phyloP scores from a whole-genome alignment of 2,329 filamentous ascomycete species.

The Phyllosticta paracitricarpa region DNA sequence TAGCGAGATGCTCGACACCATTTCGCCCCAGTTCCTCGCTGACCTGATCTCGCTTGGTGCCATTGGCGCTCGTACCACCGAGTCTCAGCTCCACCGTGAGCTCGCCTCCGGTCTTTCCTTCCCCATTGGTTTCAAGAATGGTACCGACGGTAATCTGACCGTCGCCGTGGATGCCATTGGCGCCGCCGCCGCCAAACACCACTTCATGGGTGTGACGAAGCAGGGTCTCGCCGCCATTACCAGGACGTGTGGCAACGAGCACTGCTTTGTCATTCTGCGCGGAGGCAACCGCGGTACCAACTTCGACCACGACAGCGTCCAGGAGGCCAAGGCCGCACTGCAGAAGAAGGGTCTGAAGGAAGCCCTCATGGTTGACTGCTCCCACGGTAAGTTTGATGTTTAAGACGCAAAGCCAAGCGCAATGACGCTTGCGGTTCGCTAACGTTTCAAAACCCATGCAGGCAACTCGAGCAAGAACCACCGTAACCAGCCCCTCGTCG shows the following conservation, averaged over 20 bases:
- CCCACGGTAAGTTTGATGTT: slow-evolving; percentile 62
- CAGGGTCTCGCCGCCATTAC: slow-evolving; percentile 93
- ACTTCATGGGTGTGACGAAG: slow-evolving; percentile 98
- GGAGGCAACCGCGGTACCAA: slow-evolving; percentile 90
- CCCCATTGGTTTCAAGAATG: slow-evolving; percentile 99
- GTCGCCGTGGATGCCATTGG: slow-evolving; percentile 96
- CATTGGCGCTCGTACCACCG: slow-evolving; percentile 90
- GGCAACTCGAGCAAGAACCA: slow-evolving; percentile 97
- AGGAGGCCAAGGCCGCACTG: slow-evolving; percentile 66
- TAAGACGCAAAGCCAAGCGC: not conserved
- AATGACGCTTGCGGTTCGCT: not conserved
- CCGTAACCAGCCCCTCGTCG: slow-evolving; percentile 92
- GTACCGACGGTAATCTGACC: slow-evolving; percentile 81
- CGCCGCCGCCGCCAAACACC: slow-evolving; percentile 67
- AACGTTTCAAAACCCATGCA: slow-evolving; percentile 23
- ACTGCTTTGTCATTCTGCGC: slow-evolving; percentile 93
- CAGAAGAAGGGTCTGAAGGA: slow-evolving; percentile 73
- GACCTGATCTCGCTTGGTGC: slow-evolving; percentile 93
- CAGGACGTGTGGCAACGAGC: slow-evolving; percentile 84
- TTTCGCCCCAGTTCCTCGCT: slow-evolving; percentile 93
- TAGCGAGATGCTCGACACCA: slow-evolving; percentile 97
- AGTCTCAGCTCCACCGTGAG: slow-evolving; percentile 93
- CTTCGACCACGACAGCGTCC: slow-evolving; percentile 78
- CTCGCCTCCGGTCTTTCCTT: slow-evolving; percentile 90
- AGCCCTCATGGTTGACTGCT: slow-evolving; percentile 97